Base-by-base conservation (phyloP, 83 land plant species). In the Diphasiastrum complanatum region DNA sequence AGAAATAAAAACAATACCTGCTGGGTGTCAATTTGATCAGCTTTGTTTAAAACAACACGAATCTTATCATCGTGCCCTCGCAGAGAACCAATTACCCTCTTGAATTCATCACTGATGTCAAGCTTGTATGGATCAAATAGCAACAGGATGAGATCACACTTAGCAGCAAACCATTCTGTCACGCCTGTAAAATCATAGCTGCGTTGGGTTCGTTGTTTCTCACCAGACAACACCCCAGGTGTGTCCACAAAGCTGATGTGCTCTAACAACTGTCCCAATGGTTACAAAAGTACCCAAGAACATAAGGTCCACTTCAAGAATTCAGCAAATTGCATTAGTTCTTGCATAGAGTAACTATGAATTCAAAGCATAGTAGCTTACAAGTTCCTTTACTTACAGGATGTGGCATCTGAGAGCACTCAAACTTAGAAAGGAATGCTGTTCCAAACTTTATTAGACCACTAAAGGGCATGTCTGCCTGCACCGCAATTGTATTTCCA, bases 111-210 rank as follows among this genome's bases (percentile, higher is more conserved):
- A 69, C 98, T 93, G 33, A 93, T 85, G 48, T 93, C 98, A 38
- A 93, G 82, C 73, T 93, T 93, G 65, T 93, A 83, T 11, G 98
- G 98, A 65, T 93, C 98, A 83, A 93, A 93, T 16, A 93, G 54
- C 27, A 93, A 81, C 62, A 93, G 77, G 41, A 93, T 93, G 28
- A 93, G 82, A 57, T 93, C 96, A 76, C 91, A 93, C 63, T 89
- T 93, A 47, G 90, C 77, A 6, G 98, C 98, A 78, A 93, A 93
- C 98, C 98, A 93, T 45, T 95, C 88, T 20, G 83, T 93, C n/a
- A 93, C 98, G 2, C 98, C 98, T 60, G 98, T 93, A 59, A 93
- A 93, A 66, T 93, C 98, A 69, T 93, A 93, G 60, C 84, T 85
- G 0, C 98, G 69, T 51, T 93, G 90, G 2, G 90, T 93, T 52